Evolutionary conservation across 345 rosid genomes (phyloP).

Genomic region (Camelina laxa): DNA sequence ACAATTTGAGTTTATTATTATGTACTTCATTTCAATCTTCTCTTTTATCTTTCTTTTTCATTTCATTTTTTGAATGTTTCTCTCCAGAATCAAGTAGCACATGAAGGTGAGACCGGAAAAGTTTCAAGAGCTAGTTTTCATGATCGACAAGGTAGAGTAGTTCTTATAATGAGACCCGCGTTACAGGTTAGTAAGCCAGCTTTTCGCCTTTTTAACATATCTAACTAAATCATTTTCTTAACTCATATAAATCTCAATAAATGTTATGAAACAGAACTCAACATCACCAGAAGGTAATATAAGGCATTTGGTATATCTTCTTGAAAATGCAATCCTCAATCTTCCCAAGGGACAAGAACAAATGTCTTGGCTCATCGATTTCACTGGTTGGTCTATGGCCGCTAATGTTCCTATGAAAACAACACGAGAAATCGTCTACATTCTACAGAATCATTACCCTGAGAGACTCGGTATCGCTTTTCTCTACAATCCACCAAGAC

Average conservation of each 20-base stretch:
- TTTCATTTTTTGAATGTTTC: neutral
- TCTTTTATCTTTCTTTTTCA: neutral
- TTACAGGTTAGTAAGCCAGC: conserved; percentile 56
- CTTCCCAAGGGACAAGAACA: conserved; percentile 85
- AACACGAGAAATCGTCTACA: conserved; percentile 68
- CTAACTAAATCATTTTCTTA: neutral
- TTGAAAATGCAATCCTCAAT: conserved; percentile 85
- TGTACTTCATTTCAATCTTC: neutral
- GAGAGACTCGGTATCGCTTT: conserved; percentile 84
- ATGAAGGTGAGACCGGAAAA: conserved; percentile 96
- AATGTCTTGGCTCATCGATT: conserved; percentile 92
- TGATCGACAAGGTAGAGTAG: conserved; percentile 76
- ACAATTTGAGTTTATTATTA: conserved; percentile 4
- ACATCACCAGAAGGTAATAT: conserved; percentile 70
- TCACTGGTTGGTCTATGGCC: conserved; percentile 79
- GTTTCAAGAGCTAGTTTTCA: conserved; percentile 76
- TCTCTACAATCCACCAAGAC: conserved; percentile 84
- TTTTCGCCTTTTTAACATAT: neutral
- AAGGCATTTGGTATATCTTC: conserved; percentile 78
- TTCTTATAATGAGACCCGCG: conserved; percentile 94
- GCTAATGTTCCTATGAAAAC: conserved; percentile 54
- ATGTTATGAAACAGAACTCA: conserved; percentile 62
- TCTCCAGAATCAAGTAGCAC: conserved; percentile 73
- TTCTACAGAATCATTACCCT: conserved; percentile 88
- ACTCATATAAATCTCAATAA: neutral